A percentile compares a stretch with the other conserved stretches of the same genome.
These are phyloP conservation scores for Coemansia sp. DNA, from an alignment of 192 early-diverging fungal genomes.

Conservation along the genomic window DNA sequence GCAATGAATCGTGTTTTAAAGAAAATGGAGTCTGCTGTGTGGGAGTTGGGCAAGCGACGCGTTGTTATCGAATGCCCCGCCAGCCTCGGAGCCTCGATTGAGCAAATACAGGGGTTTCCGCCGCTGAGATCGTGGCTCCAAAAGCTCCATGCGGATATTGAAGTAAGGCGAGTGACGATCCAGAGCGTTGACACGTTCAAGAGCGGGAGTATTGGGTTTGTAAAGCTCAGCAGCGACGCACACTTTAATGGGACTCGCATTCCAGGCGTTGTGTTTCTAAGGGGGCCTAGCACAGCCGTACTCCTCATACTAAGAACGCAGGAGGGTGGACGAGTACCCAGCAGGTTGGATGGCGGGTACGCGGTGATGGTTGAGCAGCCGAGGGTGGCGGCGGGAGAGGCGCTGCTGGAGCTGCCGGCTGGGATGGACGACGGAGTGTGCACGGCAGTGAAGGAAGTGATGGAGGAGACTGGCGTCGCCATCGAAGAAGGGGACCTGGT, in stretches of 20 bases:
- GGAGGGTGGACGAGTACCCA: not conserved
- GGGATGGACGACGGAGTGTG: slow-evolving; percentile 77
- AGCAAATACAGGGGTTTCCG: slow-evolving; percentile 27
- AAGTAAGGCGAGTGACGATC: slow-evolving; percentile 56
- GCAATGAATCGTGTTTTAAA: not conserved
- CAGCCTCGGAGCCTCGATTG: not conserved
- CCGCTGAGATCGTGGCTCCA: slow-evolving; percentile 34
- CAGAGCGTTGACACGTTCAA: slow-evolving; percentile 75
- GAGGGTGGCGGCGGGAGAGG: slow-evolving; percentile 63
- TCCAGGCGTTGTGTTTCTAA: slow-evolving; percentile 79
- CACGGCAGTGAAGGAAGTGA: slow-evolving; percentile 70
- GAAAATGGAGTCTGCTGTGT: not conserved
- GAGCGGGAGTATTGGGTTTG: slow-evolving; percentile 65
- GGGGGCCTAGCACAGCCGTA: slow-evolving; percentile 73
- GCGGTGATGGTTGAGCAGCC: slow-evolving; percentile 75
- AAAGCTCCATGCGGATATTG: slow-evolving; percentile 2
- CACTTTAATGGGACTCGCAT: slow-evolving; percentile 45
- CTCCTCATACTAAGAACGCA: slow-evolving; percentile 60
- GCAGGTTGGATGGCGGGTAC: slow-evolving; percentile 44
- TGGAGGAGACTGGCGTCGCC: slow-evolving; percentile 78
- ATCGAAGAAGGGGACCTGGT: slow-evolving; percentile 62
- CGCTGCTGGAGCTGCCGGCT: slow-evolving; percentile 74
- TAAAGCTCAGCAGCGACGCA: slow-evolving; percentile 67
- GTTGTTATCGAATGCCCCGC: slow-evolving; percentile 20
- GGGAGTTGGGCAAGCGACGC: not conserved